A percentile compares a stretch with the other conserved stretches of the same genome.
phyloP scores from a whole-genome alignment of 1,284 basidiomycete species.

The Papiliotrema laurentii region DNA sequence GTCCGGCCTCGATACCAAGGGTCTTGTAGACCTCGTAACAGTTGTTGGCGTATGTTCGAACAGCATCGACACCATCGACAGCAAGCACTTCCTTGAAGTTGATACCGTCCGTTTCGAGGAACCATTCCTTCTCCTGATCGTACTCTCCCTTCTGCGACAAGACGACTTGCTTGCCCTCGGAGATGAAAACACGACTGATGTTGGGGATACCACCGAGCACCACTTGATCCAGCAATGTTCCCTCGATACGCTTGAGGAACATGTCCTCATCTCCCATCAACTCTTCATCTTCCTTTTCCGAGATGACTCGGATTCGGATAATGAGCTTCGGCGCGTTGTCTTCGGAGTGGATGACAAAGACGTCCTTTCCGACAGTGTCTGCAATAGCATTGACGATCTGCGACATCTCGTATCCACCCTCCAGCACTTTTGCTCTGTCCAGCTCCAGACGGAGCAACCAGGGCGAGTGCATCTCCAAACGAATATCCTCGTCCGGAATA shows the following conservation, averaged over 20 bases:
- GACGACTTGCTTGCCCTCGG: slow-evolving; percentile 74
- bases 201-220: slow-evolving; percentile 86
- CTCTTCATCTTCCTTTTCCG: slow-evolving; percentile 82
- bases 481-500: slow-evolving; percentile 95
- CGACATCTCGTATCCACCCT: slow-evolving; percentile 92
- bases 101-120: slow-evolving; percentile 94
- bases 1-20: slow-evolving; percentile 96
- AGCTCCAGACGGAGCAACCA: slow-evolving; percentile 97
- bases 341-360: slow-evolving; percentile 98
- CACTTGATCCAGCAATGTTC: slow-evolving; percentile 95
- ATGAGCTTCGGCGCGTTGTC: slow-evolving; percentile 97
- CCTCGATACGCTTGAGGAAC: slow-evolving; percentile 93
- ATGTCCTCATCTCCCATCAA: slow-evolving; percentile 85
- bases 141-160: slow-evolving; percentile 57
- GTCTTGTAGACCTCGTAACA: slow-evolving; percentile 94
- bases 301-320: slow-evolving; percentile 91
- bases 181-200: slow-evolving; percentile 90
- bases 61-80: slow-evolving; percentile 89
- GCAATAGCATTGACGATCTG: slow-evolving; percentile 92
- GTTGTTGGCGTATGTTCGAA: slow-evolving; percentile 92
- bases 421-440: slow-evolving; percentile 96
- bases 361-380: slow-evolving; percentile 90
- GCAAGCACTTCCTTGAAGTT: slow-evolving; percentile 92
- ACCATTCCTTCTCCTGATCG: slow-evolving; percentile 74
- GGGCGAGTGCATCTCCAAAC: slow-evolving; percentile 86